Evolutionary conservation across 2,329 filamentous ascomycete species (phyloP).

Genomic region (Alternaria ethzedia): DNA sequence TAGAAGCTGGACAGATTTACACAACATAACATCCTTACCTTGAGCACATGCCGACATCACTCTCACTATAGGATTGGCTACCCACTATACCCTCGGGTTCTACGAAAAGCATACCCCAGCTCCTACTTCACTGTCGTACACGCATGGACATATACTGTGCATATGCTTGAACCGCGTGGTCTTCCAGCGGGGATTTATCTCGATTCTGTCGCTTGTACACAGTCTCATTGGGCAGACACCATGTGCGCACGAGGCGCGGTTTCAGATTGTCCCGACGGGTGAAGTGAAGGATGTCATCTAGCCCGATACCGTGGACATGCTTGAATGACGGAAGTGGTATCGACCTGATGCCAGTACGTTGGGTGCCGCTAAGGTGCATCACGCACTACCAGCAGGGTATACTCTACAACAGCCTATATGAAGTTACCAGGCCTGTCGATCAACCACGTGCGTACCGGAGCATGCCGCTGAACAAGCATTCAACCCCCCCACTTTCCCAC

Average conservation of each 20-base stretch:
- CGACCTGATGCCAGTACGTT: not conserved
- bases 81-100: not conserved
- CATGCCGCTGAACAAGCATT: not conserved
- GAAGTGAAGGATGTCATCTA: not conserved
- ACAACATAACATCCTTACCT: not conserved
- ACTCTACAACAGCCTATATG: not conserved
- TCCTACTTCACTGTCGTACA: not conserved
- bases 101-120: not conserved
- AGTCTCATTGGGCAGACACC: not conserved
- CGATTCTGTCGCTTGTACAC: not conserved
- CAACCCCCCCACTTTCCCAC: not conserved
- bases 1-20: not conserved
- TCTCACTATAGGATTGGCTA: not conserved
- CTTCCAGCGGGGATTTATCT: not conserved
- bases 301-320: not conserved
- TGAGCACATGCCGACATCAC: too few relatives aligned
- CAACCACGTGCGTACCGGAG: not conserved
- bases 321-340: not conserved
- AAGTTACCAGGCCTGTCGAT: not conserved
- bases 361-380: not conserved
- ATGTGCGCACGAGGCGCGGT: not conserved
- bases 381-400: not conserved
- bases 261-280: not conserved
- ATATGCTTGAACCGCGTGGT: not conserved
- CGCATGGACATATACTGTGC: not conserved